phyloP scores from a whole-genome alignment of 345 rosid genomes.

The Eucalyptus fibrosa region DNA sequence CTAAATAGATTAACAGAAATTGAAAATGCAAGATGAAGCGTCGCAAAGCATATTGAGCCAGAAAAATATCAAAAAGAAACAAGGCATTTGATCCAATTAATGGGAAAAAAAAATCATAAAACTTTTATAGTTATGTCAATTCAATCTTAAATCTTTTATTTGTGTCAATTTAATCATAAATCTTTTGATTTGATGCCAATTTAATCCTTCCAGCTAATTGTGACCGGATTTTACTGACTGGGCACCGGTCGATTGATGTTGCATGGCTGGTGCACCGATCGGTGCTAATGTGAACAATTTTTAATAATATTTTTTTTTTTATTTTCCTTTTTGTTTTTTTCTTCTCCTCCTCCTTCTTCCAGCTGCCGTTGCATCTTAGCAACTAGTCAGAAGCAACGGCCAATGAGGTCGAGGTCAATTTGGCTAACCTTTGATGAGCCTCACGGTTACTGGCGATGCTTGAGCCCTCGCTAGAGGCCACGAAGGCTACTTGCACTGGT shows the following conservation, averaged over 20 bases:
- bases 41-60: no score
- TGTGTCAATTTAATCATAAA: no score
- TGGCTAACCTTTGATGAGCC: no score
- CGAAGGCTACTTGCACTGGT: fast-evolving
- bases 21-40: no score
- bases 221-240: fast-evolving
- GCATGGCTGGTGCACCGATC: fast-evolving
- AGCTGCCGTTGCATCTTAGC: fast-evolving
- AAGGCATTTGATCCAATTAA: no score
- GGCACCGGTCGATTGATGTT: fast-evolving
- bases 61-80: no score
- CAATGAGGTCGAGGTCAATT: fast-evolving
- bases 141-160: neutral
- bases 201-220: fast-evolving
- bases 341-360: no score
- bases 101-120: neutral
- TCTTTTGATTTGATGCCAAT: no score
- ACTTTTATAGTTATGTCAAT: neutral
- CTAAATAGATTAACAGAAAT: no score
- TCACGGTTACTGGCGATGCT: fast-evolving
- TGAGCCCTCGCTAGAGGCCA: fast-evolving
- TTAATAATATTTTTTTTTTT: no score
- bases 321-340: no score
- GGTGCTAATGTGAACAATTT: fast-evolving
- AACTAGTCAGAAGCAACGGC: fast-evolving